A percentile compares a stretch with the other conserved stretches of the same genome.
phyloP scores from a whole-genome alignment of 1,284 basidiomycete species.

The Ustilago xerochloae region DNA sequence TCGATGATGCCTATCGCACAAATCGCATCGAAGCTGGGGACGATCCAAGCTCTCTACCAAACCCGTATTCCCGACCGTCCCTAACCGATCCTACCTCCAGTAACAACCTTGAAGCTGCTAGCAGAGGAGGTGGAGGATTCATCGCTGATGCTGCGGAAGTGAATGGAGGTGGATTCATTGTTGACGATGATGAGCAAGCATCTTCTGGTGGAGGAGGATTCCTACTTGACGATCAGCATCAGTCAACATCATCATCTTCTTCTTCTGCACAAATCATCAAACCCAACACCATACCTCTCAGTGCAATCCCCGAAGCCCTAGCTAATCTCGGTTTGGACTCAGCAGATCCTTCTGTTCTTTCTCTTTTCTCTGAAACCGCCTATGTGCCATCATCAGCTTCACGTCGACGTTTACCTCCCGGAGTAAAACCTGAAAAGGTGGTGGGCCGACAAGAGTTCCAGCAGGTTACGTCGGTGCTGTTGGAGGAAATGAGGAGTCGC shows the following conservation, averaged over 20 bases:
- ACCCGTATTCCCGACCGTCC: constrained; percentile 33
- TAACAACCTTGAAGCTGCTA: background rate
- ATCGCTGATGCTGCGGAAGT: constrained; percentile 14
- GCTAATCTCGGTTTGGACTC: constrained; percentile 45
- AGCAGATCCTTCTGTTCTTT: constrained; percentile 38
- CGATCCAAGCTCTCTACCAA: constrained; percentile 38
- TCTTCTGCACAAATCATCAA: background rate
- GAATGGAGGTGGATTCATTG: constrained; percentile 40
- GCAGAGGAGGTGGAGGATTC: constrained; percentile 32
- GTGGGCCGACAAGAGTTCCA: constrained; percentile 50
- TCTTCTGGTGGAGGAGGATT: constrained; percentile 28
- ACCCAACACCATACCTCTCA: constrained; percentile 44
- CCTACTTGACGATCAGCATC: constrained; percentile 1
- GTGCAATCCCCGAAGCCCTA: constrained; percentile 48
- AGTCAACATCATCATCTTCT: constrained; percentile 1
- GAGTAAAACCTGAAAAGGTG: constrained; percentile 37
- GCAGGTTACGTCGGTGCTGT: constrained; percentile 40
- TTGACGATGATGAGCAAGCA: constrained; percentile 8
- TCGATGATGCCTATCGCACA: constrained; percentile 53
- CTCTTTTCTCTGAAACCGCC: constrained; percentile 44
- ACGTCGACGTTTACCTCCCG: constrained; percentile 10
- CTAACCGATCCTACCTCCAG: background rate
- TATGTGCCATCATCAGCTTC: constrained; percentile 28
- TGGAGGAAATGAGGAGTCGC: constrained; percentile 20
- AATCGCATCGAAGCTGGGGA: constrained; percentile 44